These are phyloP conservation scores for Ustilago curta DNA, from an alignment of 1,284 basidiomycete genomes.

Conservation along the genomic window DNA sequence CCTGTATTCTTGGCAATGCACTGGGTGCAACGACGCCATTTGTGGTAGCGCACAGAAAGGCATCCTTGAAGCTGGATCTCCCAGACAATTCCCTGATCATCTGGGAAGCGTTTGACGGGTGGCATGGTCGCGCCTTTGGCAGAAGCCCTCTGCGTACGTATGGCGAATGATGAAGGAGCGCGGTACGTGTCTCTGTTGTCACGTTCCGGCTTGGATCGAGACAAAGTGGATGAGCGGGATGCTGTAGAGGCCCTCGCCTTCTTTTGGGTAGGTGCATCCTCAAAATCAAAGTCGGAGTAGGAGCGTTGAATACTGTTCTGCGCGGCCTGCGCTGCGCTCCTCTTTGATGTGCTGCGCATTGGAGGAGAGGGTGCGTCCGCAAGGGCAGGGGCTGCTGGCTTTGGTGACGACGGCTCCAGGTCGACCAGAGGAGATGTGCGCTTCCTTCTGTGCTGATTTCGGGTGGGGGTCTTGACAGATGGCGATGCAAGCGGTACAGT, in stretches of 20 bases:
- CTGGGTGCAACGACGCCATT: slow-evolving; percentile 32
- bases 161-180: slow-evolving; percentile 1
- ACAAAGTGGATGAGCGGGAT: neutral
- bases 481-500: neutral
- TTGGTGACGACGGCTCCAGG: neutral
- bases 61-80: slow-evolving; percentile 31
- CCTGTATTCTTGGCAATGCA: slow-evolving; percentile 31
- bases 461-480: neutral
- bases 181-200: slow-evolving; percentile 5
- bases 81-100: slow-evolving; percentile 15
- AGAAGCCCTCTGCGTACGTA: neutral
- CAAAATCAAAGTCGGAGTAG: slow-evolving; percentile 11
- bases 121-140: slow-evolving; percentile 2
- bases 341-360: slow-evolving; percentile 19
- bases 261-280: slow-evolving; percentile 13
- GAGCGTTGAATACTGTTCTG: slow-evolving; percentile 30
- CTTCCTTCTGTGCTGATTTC: neutral
- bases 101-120: slow-evolving; percentile 12
- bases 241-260: slow-evolving; percentile 12
- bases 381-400: neutral
- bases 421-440: neutral
- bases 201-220: neutral
- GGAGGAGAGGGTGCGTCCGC: slow-evolving; percentile 1
- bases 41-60: slow-evolving; percentile 6
- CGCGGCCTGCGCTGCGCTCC: slow-evolving; percentile 31